Conservation (phyloP, 1,284 basidiomycete species). For the Ceratobasidium sp. region DNA sequence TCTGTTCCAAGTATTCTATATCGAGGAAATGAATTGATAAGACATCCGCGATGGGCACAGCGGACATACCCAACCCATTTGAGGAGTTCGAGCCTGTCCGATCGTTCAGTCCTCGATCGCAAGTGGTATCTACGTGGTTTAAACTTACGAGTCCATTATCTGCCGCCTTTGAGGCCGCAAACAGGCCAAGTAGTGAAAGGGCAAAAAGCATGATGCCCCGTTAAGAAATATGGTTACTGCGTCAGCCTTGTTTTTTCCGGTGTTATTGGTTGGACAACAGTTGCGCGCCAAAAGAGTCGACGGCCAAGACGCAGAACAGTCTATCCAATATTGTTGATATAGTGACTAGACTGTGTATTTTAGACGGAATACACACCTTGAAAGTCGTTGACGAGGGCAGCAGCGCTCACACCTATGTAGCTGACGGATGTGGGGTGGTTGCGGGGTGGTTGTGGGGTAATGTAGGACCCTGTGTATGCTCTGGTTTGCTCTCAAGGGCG, state of each 20-base stretch:
- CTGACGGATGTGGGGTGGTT: conserved; percentile 2
- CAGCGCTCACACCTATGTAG: too few species aligned
- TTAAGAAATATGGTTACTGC: too few species aligned
- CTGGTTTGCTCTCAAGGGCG: background rate
- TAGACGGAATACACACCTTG: too few species aligned
- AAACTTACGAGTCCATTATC: conserved; percentile 36
- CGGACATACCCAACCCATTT: conserved; percentile 49
- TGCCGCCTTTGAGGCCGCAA: background rate
- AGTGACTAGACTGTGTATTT: too few species aligned
- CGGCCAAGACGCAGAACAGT: too few species aligned
- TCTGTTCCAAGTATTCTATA: conserved; percentile 53
- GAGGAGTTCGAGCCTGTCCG: conserved; percentile 47
- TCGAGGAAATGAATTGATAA: background rate
- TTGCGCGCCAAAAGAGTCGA: too few species aligned
- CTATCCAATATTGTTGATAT: too few species aligned
- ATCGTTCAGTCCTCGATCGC: background rate
- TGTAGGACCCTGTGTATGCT: background rate
- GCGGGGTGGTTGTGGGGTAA: background rate
- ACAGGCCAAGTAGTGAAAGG: background rate
- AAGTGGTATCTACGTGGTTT: too few species aligned
- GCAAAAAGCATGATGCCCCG: background rate
- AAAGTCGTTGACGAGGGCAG: too few species aligned
- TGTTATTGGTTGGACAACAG: too few species aligned
- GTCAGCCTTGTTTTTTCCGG: too few species aligned
- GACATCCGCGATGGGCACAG: background rate